Evolutionary conservation across 2,329 filamentous ascomycete species (phyloP).

Genomic region (Neofusicoccum sp.): DNA sequence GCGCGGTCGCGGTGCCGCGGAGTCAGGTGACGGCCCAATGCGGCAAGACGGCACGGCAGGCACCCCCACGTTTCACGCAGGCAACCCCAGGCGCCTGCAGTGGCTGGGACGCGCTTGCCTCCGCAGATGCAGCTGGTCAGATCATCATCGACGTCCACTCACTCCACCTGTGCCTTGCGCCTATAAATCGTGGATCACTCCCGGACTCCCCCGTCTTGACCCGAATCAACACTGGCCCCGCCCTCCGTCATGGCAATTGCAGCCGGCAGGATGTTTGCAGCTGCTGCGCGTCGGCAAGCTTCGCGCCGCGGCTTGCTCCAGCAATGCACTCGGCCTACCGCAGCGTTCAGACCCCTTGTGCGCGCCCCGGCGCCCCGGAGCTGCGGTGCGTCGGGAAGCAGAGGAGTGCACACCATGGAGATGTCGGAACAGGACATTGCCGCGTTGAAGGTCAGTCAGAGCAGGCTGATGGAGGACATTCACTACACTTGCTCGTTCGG

Average conservation of each 20-base stretch:
- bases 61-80: conserved; percentile 9
- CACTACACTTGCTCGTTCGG: conserved; percentile 68
- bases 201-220: background rate
- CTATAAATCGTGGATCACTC: background rate
- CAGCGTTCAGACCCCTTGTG: background rate
- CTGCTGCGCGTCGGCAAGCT: background rate
- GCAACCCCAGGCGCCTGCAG: background rate
- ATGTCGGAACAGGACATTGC: conserved; percentile 53
- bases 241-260: background rate
- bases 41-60: conserved; percentile 1
- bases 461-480: conserved; percentile 61
- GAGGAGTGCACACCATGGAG: conserved; percentile 42
- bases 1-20: too few species aligned
- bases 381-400: conserved; percentile 26
- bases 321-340: background rate
- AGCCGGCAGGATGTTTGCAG: background rate
- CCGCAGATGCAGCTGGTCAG: background rate
- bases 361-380: background rate
- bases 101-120: conserved; percentile 1
- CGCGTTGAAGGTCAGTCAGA: conserved; percentile 57
- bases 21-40: background rate
- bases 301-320: background rate
- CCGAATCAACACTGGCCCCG: too few species aligned
- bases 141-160: conserved; percentile 1
- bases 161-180: conserved; percentile 1